phyloP scores from a whole-genome alignment of 2,329 filamentous ascomycete genomes.

The Penicillium polonicum region DNA sequence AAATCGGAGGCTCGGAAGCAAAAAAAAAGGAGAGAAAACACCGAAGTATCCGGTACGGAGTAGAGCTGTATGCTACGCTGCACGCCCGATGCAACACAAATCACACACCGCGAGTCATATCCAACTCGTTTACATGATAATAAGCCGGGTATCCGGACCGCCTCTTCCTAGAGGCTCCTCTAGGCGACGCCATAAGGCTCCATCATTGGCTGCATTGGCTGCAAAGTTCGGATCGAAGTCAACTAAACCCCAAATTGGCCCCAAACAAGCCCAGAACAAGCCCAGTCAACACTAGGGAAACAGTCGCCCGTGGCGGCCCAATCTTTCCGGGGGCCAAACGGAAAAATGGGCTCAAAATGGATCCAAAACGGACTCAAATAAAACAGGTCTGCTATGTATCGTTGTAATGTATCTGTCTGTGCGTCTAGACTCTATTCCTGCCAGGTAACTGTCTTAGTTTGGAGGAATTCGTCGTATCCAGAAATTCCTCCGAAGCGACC shows the following conservation, averaged over 20 bases:
- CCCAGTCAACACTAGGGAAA: not conserved
- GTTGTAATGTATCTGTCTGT: not conserved
- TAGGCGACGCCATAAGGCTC: not conserved
- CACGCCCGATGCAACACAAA: not conserved
- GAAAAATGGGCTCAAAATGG: not conserved
- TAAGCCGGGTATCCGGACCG: not conserved
- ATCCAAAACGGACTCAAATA: not conserved
- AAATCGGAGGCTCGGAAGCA: not conserved
- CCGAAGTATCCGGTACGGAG: not conserved
- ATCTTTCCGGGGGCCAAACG: not conserved
- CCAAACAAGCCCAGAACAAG: conserved; percentile 1
- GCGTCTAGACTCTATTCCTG: conserved; percentile 29
- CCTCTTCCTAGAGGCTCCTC: not conserved
- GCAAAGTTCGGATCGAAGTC: not conserved
- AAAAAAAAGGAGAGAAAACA: not conserved
- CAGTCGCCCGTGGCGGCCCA: not conserved
- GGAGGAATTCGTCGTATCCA: conserved; percentile 62
- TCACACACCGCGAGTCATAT: not conserved
- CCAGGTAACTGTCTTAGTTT: conserved; percentile 65
- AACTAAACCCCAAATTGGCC: not conserved
- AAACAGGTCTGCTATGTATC: not conserved
- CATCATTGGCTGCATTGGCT: not conserved
- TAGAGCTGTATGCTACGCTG: not conserved
- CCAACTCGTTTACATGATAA: not conserved
- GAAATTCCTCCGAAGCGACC: conserved; percentile 58